Evolutionary conservation across 2,329 filamentous ascomycete species (phyloP), one percentile per base, ranked within the genome.

Genomic region (Paraconiothyrium brasiliense): DNA sequence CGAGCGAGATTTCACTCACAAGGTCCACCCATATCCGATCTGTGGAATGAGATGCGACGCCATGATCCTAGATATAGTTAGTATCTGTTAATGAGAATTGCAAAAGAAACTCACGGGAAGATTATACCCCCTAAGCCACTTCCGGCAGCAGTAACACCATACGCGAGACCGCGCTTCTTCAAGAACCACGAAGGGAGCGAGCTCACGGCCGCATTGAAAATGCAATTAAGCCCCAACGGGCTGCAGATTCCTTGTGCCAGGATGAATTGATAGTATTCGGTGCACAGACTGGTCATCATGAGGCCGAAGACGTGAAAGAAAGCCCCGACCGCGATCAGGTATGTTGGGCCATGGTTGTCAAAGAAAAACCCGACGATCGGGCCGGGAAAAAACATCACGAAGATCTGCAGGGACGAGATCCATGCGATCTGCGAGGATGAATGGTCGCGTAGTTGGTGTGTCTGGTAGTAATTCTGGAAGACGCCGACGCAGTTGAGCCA

Each of bases 291-390:
- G 0, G 85, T 81, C 86, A 90, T 89, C 86, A 90, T 89, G 5
- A 90, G 70, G 2, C 86, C 84, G 58, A 90, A 85, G 16, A 90
- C 83, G 58, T 89, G 85, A 37, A 88, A 70, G 56, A 88, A 75
- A 0, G 81, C 83, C 16, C 87, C 87, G 13, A 72, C 70, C 0
- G 87, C 37, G 1, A 89, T 71, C 0, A 91, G 76, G 50, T 79
- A 83, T 32, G 84, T 82, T 0, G 89, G 87, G 0, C 90, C 90
- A 59, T 87, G 85, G 59, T 81, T 85, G 68, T 92, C 90, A 66
- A 85, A 90, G 0, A 89, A 50, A 44, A 85, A 86, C 1, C 90
- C 90, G n/a, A 89, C 83, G 8, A 91, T 68, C 0, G 88, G 87
- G 0, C 89, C 88, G 64, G 84, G 67, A 4, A 71, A 44, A 22